Percentiles rank a stretch among this genome's conserved stretches.
Conservation (phyloP, 805 yeast species). For the Lipomyces lipofer region DNA sequence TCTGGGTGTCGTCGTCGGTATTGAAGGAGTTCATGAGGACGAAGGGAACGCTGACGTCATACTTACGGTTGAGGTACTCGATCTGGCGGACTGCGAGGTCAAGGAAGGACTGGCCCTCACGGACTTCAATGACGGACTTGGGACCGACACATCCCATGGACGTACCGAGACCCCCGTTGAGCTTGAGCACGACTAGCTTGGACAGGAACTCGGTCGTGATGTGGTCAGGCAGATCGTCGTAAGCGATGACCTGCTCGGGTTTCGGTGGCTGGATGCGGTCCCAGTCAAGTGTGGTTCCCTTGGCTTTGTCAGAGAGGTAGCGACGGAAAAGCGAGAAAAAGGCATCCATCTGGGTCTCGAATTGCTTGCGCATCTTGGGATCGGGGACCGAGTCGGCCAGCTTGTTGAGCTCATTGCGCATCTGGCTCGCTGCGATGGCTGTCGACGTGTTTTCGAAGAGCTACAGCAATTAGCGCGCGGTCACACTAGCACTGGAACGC, state of each 20-base stretch:
- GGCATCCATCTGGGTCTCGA: slow-evolving; percentile 91
- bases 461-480: slow-evolving; percentile 49
- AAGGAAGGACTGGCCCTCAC: slow-evolving; percentile 96
- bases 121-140: slow-evolving; percentile 94
- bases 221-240: slow-evolving; percentile 49
- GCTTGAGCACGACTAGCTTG: slow-evolving; percentile 90
- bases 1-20: slow-evolving; percentile 93
- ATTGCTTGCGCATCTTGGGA: slow-evolving; percentile 46
- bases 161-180: slow-evolving; percentile 98
- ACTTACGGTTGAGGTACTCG: slow-evolving; percentile 77
- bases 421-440: slow-evolving; percentile 93
- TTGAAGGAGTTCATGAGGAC: slow-evolving; percentile 98
- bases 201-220: slow-evolving; percentile 51
- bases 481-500: slow-evolving; percentile 22
- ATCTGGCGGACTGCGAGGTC: slow-evolving; percentile 96
- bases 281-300: slow-evolving; percentile 85
- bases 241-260: slow-evolving; percentile 84
- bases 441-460: slow-evolving; percentile 88
- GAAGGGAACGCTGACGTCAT: slow-evolving; percentile 91
- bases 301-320: slow-evolving; percentile 84
- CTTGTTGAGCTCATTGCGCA: slow-evolving; percentile 92
- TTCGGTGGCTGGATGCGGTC: slow-evolving; percentile 91
- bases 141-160: slow-evolving; percentile 99
- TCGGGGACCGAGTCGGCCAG: slow-evolving; percentile 78
- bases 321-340: slow-evolving; percentile 92